Conservation (phyloP, 2,329 filamentous ascomycete species). For the Claviceps cyperi region DNA sequence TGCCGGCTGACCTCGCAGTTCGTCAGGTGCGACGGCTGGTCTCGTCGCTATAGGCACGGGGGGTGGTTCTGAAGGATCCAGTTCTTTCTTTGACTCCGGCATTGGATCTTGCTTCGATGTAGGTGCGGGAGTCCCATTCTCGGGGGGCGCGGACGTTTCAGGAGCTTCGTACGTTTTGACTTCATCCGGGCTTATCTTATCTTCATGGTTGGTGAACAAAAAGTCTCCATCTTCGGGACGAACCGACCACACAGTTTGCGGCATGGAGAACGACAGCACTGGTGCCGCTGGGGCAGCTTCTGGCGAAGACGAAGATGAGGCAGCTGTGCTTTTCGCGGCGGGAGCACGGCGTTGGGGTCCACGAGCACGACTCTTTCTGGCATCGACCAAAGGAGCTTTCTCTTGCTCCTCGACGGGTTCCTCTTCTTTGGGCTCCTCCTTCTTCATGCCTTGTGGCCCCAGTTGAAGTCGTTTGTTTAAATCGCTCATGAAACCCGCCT, state of each 20-base stretch:
- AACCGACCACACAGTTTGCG: conserved; percentile 37
- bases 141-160: not conserved
- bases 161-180: conserved; percentile 2
- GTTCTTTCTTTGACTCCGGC: not conserved
- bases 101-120: conserved; percentile 1
- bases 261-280: conserved; percentile 31
- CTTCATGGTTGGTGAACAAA: conserved; percentile 10
- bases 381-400: conserved; percentile 72
- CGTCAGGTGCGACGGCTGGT: not conserved
- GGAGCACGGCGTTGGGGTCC: conserved; percentile 69
- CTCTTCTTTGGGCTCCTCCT: conserved; percentile 49
- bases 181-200: conserved; percentile 6
- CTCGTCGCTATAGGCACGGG: not conserved
- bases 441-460: conserved; percentile 69
- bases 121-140: not conserved
- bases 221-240: conserved; percentile 34
- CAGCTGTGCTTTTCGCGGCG: conserved; percentile 30
- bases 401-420: conserved; percentile 44
- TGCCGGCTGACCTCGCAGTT: not conserved
- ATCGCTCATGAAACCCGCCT: conserved; percentile 85
- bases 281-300: conserved; percentile 13
- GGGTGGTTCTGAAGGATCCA: not conserved
- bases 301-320: conserved; percentile 16
- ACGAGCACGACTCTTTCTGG: conserved; percentile 76
- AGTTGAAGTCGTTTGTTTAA: conserved; percentile 78